Evolutionary conservation across 768 basidiomycete genomes (phyloP).

Genomic region (Boletus barrowsii): DNA sequence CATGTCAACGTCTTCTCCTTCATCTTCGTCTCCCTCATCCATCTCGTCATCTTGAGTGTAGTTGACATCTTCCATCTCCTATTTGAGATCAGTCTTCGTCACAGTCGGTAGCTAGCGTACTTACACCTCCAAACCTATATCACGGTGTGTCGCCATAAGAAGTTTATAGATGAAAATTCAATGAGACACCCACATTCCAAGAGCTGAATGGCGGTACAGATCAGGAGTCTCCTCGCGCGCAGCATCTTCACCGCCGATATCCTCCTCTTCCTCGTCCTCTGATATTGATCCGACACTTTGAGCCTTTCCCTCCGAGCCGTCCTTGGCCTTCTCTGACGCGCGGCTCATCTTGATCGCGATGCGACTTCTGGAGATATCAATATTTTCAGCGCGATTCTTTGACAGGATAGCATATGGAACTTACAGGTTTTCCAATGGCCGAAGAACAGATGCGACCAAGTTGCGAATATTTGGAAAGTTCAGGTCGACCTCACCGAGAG

Average conservation of each 20-base stretch:
- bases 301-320: conserved; percentile 43
- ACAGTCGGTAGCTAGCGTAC: conserved; percentile 29
- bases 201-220: conserved; percentile 91
- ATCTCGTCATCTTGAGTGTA: conserved; percentile 69
- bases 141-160: conserved; percentile 6
- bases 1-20: conserved; percentile 83
- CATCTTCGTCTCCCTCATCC: conserved; percentile 78
- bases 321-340: conserved; percentile 63
- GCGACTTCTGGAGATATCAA: conserved; percentile 62
- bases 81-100: conserved; percentile 17
- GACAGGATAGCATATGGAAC: conserved; percentile 26
- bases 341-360: conserved; percentile 98
- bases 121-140: conserved; percentile 71
- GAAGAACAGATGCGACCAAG: conserved; percentile 82
- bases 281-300: conserved; percentile 43
- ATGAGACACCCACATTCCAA: conserved; percentile 72
- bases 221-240: conserved; percentile 84
- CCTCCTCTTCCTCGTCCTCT: conserved; percentile 51
- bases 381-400: conserved; percentile 4
- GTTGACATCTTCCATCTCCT: conserved; percentile 86
- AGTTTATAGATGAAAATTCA: neutral
- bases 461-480: conserved; percentile 90
- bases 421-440: conserved; percentile 87
- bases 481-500: conserved; percentile 89
- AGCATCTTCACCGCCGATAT: conserved; percentile 52